A percentile compares a stretch with the other conserved stretches of the same genome.
Conservation (phyloP, 352 stramenopile genomes). For the Phytopythium ostracodes region DNA sequence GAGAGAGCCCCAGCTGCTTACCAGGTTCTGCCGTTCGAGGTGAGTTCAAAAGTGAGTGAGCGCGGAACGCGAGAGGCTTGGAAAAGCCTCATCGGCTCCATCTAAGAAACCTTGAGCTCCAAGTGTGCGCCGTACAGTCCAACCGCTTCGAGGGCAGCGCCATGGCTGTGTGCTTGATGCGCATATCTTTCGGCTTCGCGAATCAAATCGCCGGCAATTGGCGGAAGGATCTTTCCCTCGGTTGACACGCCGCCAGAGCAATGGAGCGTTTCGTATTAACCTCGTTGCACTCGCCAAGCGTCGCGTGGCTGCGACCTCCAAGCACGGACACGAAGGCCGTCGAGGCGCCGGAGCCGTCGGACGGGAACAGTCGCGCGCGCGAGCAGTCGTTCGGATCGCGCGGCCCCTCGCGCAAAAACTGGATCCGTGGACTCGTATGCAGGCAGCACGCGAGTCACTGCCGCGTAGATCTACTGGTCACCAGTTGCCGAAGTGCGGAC, state of each 20-base stretch:
- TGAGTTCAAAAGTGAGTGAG: background rate
- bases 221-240: background rate
- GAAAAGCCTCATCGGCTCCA: too few relatives aligned
- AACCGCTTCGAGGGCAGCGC: too few relatives aligned
- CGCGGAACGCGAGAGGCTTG: too few relatives aligned
- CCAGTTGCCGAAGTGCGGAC: too few relatives aligned
- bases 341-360: background rate
- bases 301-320: background rate
- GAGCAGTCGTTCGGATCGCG: slow-evolving; percentile 1
- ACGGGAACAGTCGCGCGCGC: background rate
- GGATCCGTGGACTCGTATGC: background rate
- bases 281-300: background rate
- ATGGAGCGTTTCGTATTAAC: slow-evolving; percentile 5
- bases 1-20: background rate
- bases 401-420: background rate
- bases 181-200: slow-evolving; percentile 1
- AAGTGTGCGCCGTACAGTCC: background rate
- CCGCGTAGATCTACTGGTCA: too few relatives aligned
- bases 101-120: too few relatives aligned
- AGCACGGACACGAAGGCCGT: background rate
- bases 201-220: background rate
- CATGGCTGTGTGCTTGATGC: background rate
- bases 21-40: background rate
- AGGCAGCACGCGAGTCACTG: too few relatives aligned
- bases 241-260: background rate